These are phyloP conservation scores for Intubia oerlemansii DNA, from an alignment of 2,329 filamentous ascomycete species.

Conservation along the genomic window DNA sequence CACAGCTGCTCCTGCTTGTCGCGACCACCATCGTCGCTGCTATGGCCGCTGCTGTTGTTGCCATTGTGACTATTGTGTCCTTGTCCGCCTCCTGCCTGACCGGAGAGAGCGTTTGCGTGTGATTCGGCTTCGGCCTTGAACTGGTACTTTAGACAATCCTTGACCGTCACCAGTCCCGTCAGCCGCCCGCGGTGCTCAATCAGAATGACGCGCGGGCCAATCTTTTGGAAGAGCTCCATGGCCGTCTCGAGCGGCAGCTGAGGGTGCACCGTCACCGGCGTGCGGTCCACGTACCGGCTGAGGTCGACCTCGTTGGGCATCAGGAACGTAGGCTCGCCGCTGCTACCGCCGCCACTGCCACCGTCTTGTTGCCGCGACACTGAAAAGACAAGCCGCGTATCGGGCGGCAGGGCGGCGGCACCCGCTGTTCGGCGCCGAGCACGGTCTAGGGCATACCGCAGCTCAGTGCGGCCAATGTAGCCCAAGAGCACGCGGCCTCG, in stretches of 20 bases:
- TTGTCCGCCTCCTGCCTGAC: conserved; percentile 76
- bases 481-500: conserved; percentile 55
- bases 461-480: conserved; percentile 81
- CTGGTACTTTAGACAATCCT: conserved; percentile 93
- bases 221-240: conserved; percentile 97
- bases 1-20: conserved; percentile 46
- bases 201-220: conserved; percentile 74
- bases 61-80: conserved; percentile 27
- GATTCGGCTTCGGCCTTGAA: conserved; percentile 73
- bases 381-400: conserved; percentile 58
- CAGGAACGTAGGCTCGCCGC: neutral
- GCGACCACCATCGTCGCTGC: conserved; percentile 29
- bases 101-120: no score
- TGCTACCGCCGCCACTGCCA: conserved; percentile 1
- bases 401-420: conserved; percentile 34
- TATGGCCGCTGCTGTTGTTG: conserved; percentile 27
- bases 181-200: conserved; percentile 77
- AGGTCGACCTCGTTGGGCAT: conserved; percentile 44
- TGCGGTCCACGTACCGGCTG: conserved; percentile 69
- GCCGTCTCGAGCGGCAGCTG: conserved; percentile 84
- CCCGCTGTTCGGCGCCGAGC: conserved; percentile 54
- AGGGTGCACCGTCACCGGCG: conserved; percentile 78
- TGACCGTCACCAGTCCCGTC: conserved; percentile 75
- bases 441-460: conserved; percentile 75
- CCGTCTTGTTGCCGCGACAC: no score